Conservation (phyloP, 192 early-diverging fungal genomes). For the Coemansia sp. region DNA sequence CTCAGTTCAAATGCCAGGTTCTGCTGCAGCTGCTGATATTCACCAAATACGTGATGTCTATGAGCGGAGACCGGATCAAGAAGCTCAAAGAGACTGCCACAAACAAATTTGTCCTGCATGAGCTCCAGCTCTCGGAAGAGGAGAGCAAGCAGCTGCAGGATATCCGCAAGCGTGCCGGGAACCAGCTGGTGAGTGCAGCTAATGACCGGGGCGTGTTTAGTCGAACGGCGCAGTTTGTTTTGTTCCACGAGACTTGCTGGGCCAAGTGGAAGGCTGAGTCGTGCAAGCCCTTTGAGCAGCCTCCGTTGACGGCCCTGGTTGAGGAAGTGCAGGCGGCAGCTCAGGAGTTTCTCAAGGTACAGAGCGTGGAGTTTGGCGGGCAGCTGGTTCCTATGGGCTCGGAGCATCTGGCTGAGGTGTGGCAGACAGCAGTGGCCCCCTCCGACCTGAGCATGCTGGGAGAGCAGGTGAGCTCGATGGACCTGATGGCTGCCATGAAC, state of each 20-base stretch:
- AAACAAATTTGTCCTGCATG: conserved; percentile 60
- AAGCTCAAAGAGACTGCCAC: conserved; percentile 51
- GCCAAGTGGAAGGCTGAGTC: conserved; percentile 78
- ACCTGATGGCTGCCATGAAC: conserved; percentile 28
- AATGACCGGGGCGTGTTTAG: conserved; percentile 63
- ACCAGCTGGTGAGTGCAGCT: conserved; percentile 55
- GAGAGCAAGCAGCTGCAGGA: conserved; percentile 60
- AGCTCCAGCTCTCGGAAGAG: conserved; percentile 33
- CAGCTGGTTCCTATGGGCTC: conserved; percentile 21
- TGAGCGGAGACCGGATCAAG: conserved; percentile 52
- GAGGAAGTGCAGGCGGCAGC: conserved; percentile 39
- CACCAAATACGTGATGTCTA: conserved; percentile 66
- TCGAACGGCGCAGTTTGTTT: conserved; percentile 62
- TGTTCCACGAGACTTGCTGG: conserved; percentile 77
- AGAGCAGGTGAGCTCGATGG: conserved; percentile 15
- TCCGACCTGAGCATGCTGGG: conserved; percentile 27
- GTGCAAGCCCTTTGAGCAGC: conserved; percentile 71
- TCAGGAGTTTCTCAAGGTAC: conserved; percentile 16
- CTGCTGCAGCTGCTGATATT: conserved; percentile 87
- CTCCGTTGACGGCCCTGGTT: conserved; percentile 39
- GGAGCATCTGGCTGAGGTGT: conserved; percentile 17
- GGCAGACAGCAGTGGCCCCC: conserved; percentile 11
- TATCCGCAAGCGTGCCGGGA: conserved; percentile 45
- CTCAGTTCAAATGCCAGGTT: conserved; percentile 80
- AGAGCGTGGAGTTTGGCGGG: neutral